A percentile compares a stretch with the other conserved stretches of the same genome.
Conservation (phyloP, 2,329 filamentous ascomycete genomes). For the Penicillium sp. region DNA sequence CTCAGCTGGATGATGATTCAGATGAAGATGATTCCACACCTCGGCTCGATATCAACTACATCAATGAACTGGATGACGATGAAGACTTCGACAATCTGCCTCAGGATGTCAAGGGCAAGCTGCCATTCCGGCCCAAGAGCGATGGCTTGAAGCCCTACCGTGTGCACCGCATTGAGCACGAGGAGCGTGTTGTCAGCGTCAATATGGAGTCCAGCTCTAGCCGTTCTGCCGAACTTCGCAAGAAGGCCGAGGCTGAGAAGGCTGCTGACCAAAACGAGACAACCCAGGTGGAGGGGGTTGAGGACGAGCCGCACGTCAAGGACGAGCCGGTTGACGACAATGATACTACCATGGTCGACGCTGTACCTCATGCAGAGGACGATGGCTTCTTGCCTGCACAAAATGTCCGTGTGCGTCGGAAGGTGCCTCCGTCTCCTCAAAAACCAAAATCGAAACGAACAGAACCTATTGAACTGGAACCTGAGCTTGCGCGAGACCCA, state of each 20-base stretch:
- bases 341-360: constrained; percentile 36
- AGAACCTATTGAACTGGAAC: constrained; percentile 22
- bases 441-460: constrained; percentile 13
- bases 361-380: constrained; percentile 31
- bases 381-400: constrained; percentile 36
- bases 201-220: constrained; percentile 54
- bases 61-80: constrained; percentile 56
- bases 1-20: constrained; percentile 31
- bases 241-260: constrained; percentile 34
- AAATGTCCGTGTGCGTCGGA: constrained; percentile 36
- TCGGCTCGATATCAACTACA: constrained; percentile 55
- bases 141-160: constrained; percentile 52
- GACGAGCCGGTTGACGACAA: constrained; percentile 54
- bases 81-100: constrained; percentile 43
- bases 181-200: constrained; percentile 53
- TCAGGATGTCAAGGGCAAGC: constrained; percentile 34
- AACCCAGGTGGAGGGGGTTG: constrained; percentile 3
- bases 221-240: constrained; percentile 43
- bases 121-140: constrained; percentile 26
- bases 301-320: constrained; percentile 47
- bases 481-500: constrained; percentile 14
- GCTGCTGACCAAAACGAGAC: constrained; percentile 32
- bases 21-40: constrained; percentile 49
- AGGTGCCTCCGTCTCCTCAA: constrained; percentile 25
- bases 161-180: constrained; percentile 56